Evolutionary conservation across 306 rosid species (phyloP), one percentile per base, ranked within the genome.

Genomic region (Pyrus betulifolia): DNA sequence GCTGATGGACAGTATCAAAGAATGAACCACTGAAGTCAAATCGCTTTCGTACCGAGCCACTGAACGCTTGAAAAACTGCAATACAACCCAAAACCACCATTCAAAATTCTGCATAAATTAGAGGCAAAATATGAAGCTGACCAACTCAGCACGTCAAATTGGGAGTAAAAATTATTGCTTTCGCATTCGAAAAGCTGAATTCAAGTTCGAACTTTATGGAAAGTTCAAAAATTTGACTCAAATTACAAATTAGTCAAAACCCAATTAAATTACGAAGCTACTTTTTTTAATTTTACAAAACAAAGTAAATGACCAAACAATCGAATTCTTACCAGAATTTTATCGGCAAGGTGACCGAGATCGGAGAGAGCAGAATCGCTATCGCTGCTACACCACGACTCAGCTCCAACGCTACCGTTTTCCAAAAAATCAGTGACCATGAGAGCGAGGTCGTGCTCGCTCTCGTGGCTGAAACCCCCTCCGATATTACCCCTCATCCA

Each of bases 401-500:
- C 97, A 8, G 93, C 89, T 3, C 97, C 97, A 74, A 76, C 72
- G 57, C 99, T 95, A 3, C 97, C 97, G 82, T 95, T 95, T 71
- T 95, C 99, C 75, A 83, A 84, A 80, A 95, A 95, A 80, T 95
- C 99, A 52, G 89, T 82, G 4, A 95, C 99, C 99, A 95, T 90
- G 11, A 84, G 6, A 17, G 91, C 99, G 76, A 95, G 88, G 83
- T 95, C 99, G 51, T 83, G 90, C 46, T 95, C 99, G 86, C 97
- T 95, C 80, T 95, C 99, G 19, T 87, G 91, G 92, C 99, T 95
- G 19, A 95, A 75, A 8, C 85, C 91, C 4, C 95, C 97, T 11
- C 84, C 88, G 73, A 82, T 85, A 80, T 85, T 81, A 17, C 79
- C 82, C 45, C 73, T 82, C 69, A 80, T 82, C 96, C 91, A 90